Base-by-base conservation (phyloP, 2,329 filamentous ascomycete species). In the Coccinonectria pachysandricola region DNA sequence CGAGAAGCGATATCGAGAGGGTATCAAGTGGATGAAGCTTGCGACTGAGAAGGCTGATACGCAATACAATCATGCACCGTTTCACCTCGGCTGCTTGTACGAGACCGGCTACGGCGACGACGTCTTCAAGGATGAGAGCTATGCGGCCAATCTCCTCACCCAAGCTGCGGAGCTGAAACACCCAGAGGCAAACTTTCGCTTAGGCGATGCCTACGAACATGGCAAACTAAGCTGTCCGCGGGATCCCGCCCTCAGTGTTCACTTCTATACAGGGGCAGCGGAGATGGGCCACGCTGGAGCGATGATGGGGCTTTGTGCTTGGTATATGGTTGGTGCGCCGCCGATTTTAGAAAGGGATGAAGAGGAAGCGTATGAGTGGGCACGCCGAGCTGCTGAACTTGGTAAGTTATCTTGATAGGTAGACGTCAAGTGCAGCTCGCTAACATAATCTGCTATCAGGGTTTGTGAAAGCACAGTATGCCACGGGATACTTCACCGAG, bases 231-330 rank as follows among this genome's bases (percentile, higher is more conserved):
- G 72, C 40, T 98, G 91, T 48, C 91, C 91, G 1, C 75, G 78
- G 27, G 91, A 98, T 52, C 85, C 91, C 2, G 85, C 87, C 2
- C 64, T 98, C 27, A 95, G 86, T 39, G 86, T 98, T 7, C 91
- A 98, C 54, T 98, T 95, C 51, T 98, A 98, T 60, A 98, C 88
- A 2, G 79, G 78, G 14, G 88, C 91, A 8, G 91, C 91, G 3
- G 82, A 93, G 47, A 68, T 71, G 23, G 85, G 84, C 1, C 81
- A 95, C 47, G 68, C 86, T 0, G 71, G 76, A 24, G 88, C 86
- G 24, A 96, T 96, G 86, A 94, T 98, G 87, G 88, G 88, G 4
- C 65, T 98, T 7, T 98, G 91, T 56, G 91, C 91, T 8, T 98
- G 91, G 91, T 98, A 96, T 54, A 81, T 96, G 68, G 81, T 96